These are phyloP conservation scores for Phialophora macrospora DNA, from an alignment of 2,329 filamentous ascomycete genomes.

Conservation along the genomic window DNA sequence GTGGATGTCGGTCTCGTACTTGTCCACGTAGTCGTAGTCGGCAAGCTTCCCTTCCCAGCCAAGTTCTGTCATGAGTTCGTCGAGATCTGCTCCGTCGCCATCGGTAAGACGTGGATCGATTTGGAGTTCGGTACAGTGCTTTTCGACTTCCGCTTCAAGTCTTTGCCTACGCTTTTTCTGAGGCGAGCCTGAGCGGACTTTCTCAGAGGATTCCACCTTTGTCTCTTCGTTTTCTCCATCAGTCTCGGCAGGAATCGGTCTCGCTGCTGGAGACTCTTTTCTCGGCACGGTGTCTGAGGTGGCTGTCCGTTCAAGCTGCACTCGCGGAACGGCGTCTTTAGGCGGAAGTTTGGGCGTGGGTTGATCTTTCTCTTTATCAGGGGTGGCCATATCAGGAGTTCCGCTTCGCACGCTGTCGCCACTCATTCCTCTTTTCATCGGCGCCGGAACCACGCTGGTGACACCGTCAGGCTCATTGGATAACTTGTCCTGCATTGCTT, in stretches of 20 bases:
- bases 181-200: constrained; percentile 43
- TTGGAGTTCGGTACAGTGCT: constrained; percentile 76
- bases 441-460: constrained; percentile 82
- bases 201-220: constrained; percentile 47
- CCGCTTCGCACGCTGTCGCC: constrained; percentile 47
- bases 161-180: constrained; percentile 65
- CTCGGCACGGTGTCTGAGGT: constrained; percentile 42
- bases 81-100: constrained; percentile 77
- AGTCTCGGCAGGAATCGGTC: constrained; percentile 29
- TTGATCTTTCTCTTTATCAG: constrained; percentile 42
- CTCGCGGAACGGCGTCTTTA: constrained; percentile 44
- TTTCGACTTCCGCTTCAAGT: constrained; percentile 73
- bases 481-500: constrained; percentile 63
- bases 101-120: constrained; percentile 78
- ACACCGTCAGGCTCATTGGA: constrained; percentile 82
- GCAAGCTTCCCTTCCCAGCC: constrained; percentile 84
- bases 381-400: constrained; percentile 38
- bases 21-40: constrained; percentile 74
- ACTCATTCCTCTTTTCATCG: constrained; percentile 54
- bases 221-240: constrained; percentile 41
- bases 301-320: constrained; percentile 48
- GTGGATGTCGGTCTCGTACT: constrained; percentile 80
- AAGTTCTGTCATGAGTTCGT: constrained; percentile 80
- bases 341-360: constrained; percentile 40
- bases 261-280: constrained; percentile 21